Evolutionary conservation across 2,329 filamentous ascomycete genomes (phyloP), one percentile per base, ranked within the genome.

Genomic region (Scleromitrula shiraiana): DNA sequence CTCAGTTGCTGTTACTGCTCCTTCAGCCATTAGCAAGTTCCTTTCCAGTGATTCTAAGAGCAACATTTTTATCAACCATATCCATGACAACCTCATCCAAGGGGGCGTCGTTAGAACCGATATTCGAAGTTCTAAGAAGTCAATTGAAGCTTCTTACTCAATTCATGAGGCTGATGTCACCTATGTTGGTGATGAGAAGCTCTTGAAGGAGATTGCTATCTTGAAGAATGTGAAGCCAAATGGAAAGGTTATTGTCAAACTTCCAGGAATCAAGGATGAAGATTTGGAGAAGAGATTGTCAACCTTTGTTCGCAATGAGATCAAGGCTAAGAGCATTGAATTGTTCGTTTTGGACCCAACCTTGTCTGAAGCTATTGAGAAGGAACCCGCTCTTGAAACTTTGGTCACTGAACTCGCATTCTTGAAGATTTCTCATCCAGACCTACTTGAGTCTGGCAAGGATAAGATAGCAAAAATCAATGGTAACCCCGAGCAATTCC

Each of bases 261-360:
- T 93, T 20, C 76, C 87, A 23, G 83, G 81, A 57, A 80, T 88
- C 65, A 95, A 95, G 70, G 80, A 88, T 43, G 91, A 94, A 37
- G 89, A 96, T 29, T 66, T 90, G 6, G 91, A 97, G 71, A 95
- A 94, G 77, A 83, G 86, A 59, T 72, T 98, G 5, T 79, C 88
- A 2, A 73, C 75, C 30, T 65, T 72, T 39, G 78, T 93, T 55
- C 82, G 85, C 62, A 88, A 85, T 67, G 73, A 76, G 12, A 68
- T 96, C 42, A 78, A 80, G 46, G 74, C 80, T 60, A 88, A 86
- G 66, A 75, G 76, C 27, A 71, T 90, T 27, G 70, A 83, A 53
- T 74, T 98, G 29, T 85, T 82, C 58, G 70, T 94, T 27, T 67
- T 97, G 12, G 88, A 98, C 63, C 73, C 84, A 5, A 72, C 82